phyloP scores from a whole-genome alignment of 176 grass and related monocot genomes.

The Bromus sterilis region DNA sequence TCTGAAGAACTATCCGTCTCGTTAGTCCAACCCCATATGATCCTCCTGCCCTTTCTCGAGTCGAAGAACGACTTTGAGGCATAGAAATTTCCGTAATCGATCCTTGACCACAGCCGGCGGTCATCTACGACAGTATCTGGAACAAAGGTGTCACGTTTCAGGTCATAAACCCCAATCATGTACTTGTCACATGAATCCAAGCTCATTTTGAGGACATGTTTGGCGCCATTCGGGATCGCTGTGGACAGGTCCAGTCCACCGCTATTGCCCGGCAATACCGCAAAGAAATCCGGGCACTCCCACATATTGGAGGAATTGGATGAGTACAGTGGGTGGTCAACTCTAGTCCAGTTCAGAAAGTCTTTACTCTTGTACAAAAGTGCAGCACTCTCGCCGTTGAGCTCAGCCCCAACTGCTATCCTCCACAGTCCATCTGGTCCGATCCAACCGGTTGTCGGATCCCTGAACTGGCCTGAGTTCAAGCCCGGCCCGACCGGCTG shows the following conservation, averaged over 20 bases:
- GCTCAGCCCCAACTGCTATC: slow-evolving; percentile 52
- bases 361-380: slow-evolving; percentile 62
- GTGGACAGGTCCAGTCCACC: slow-evolving; percentile 40
- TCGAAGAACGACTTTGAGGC: slow-evolving; percentile 88
- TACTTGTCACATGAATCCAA: slow-evolving; percentile 52
- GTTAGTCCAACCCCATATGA: slow-evolving; percentile 75
- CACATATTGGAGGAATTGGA: slow-evolving; percentile 55
- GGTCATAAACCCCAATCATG: slow-evolving; percentile 58
- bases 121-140: slow-evolving; percentile 53
- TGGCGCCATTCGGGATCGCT: slow-evolving; percentile 35
- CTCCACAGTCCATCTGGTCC: slow-evolving; percentile 66
- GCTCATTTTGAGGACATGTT: slow-evolving; percentile 82
- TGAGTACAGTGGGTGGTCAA: slow-evolving; percentile 43
- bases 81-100: slow-evolving; percentile 85
- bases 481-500: slow-evolving; percentile 30
- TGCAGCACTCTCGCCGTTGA: slow-evolving; percentile 40
- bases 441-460: slow-evolving; percentile 86
- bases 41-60: slow-evolving; percentile 42
- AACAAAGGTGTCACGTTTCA: slow-evolving; percentile 46
- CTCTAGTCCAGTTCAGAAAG: slow-evolving; percentile 54
- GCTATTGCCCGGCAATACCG: slow-evolving; percentile 25
- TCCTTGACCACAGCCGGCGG: slow-evolving; percentile 48
- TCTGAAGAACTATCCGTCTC: slow-evolving; percentile 59
- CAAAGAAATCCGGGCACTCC: slow-evolving; percentile 79
- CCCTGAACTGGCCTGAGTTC: slow-evolving; percentile 52